These are phyloP conservation scores for Aristolochia contorta DNA, from an alignment of 164 flowering plant species.

Conservation along the genomic window DNA sequence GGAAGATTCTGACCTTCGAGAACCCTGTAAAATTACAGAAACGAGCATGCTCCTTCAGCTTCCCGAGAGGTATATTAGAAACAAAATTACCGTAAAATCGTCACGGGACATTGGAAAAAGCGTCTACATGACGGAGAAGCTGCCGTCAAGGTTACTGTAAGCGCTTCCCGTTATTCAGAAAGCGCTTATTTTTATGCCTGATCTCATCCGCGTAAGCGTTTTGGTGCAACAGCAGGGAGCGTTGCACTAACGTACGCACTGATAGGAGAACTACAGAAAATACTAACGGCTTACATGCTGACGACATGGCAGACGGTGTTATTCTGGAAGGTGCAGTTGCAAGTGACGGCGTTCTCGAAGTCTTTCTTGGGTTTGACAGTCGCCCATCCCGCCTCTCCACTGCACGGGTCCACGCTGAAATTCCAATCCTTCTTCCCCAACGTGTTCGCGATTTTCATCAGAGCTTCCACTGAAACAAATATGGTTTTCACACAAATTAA, in stretches of 20 bases:
- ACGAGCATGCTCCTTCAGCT: not conserved
- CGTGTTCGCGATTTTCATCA: slow-evolving; percentile 25
- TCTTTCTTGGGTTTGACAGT: not conserved
- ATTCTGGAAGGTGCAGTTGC: slow-evolving; percentile 34
- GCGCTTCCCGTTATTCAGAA: not conserved
- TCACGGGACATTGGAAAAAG: too few species aligned
- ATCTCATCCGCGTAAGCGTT: too few species aligned
- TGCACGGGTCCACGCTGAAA: slow-evolving; percentile 48
- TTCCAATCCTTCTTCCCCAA: slow-evolving; percentile 46
- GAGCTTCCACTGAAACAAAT: slow-evolving; percentile 24
- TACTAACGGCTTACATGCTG: slow-evolving; percentile 28
- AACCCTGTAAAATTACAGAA: not conserved
- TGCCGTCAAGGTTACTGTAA: not conserved
- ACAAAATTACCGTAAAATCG: not conserved
- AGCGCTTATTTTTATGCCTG: not conserved
- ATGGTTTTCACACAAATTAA: not conserved
- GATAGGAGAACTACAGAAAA: not conserved
- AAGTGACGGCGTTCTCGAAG: slow-evolving; percentile 24
- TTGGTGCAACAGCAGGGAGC: too few species aligned
- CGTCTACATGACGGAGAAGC: not conserved
- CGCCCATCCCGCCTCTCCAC: slow-evolving; percentile 20
- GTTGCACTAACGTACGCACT: too few species aligned
- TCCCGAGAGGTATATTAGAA: too few species aligned
- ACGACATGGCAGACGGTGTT: slow-evolving; percentile 38
- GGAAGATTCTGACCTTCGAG: slow-evolving; percentile 32